phyloP scores from a whole-genome alignment of 768 basidiomycete genomes.

The Suillus cothurnatus region DNA sequence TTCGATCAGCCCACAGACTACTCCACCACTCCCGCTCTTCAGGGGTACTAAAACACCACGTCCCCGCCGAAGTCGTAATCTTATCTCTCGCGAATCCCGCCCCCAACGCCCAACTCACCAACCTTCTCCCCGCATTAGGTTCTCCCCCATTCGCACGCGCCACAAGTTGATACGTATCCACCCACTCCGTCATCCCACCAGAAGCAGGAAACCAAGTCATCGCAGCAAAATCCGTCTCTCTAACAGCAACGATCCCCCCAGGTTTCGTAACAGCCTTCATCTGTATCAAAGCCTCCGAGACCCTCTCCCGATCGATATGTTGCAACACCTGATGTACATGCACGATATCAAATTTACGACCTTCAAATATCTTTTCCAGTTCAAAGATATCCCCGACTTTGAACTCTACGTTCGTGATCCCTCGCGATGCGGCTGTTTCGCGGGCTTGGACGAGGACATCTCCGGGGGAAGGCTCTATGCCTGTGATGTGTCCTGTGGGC shows the following conservation, averaged over 20 bases:
- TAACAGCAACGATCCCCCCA: constrained; percentile 47
- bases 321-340: constrained; percentile 53
- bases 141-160: constrained; percentile 39
- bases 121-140: constrained; percentile 40
- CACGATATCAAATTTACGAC: constrained; percentile 46
- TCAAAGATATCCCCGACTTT: constrained; percentile 38
- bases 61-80: constrained; percentile 33
- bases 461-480: constrained; percentile 38
- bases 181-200: constrained; percentile 33
- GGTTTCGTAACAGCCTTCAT: constrained; percentile 49
- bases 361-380: constrained; percentile 38
- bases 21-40: constrained; percentile 44
- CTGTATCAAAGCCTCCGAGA: constrained; percentile 41
- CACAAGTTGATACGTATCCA: constrained; percentile 13
- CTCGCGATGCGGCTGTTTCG: constrained; percentile 26
- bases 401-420: constrained; percentile 42
- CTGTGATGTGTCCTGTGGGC: constrained; percentile 44
- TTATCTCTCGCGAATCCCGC: constrained; percentile 36
- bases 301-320: constrained; percentile 43
- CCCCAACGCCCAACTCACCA: constrained; percentile 39
- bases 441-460: constrained; percentile 40
- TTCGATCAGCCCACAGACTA: constrained; percentile 41
- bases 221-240: constrained; percentile 42
- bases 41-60: constrained; percentile 38
- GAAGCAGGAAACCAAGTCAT: constrained; percentile 39